These are phyloP conservation scores for Lasiosphaeria hispida DNA, from an alignment of 495 filamentous ascomycete species.

Conservation along the genomic window DNA sequence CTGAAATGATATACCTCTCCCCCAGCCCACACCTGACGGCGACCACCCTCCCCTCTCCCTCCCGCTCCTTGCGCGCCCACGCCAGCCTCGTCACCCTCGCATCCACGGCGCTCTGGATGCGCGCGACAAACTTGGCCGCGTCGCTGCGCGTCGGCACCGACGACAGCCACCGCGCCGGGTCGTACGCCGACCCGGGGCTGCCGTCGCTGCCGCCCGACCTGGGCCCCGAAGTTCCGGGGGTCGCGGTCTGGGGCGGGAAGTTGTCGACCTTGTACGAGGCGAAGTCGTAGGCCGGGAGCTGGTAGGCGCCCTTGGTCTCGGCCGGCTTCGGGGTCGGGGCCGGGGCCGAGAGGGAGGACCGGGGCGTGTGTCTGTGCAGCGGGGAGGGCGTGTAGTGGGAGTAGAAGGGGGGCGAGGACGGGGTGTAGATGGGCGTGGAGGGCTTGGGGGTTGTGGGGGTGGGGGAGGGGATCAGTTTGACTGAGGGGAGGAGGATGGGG, in stretches of 20 bases:
- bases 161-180: neutral
- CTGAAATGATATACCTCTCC: neutral
- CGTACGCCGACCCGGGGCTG: neutral
- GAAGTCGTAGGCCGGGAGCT: slow-evolving; percentile 14
- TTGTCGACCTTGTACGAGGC: neutral
- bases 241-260: no score
- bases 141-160: neutral
- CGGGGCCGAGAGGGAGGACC: neutral
- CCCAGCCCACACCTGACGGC: neutral
- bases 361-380: neutral
- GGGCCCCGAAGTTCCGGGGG: no score
- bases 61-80: neutral
- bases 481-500: neutral
- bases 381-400: neutral
- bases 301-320: slow-evolving; percentile 23
- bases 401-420: neutral
- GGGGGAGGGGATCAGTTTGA: neutral
- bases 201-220: neutral
- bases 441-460: neutral
- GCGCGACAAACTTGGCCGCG: neutral
- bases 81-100: neutral
- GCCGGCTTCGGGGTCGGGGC: neutral
- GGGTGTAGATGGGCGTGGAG: neutral
- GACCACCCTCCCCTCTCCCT: neutral
- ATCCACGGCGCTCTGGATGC: neutral